These are phyloP conservation scores for Aspergillus incahuasiensis DNA, from an alignment of 495 filamentous ascomycete species.

Conservation along the genomic window DNA sequence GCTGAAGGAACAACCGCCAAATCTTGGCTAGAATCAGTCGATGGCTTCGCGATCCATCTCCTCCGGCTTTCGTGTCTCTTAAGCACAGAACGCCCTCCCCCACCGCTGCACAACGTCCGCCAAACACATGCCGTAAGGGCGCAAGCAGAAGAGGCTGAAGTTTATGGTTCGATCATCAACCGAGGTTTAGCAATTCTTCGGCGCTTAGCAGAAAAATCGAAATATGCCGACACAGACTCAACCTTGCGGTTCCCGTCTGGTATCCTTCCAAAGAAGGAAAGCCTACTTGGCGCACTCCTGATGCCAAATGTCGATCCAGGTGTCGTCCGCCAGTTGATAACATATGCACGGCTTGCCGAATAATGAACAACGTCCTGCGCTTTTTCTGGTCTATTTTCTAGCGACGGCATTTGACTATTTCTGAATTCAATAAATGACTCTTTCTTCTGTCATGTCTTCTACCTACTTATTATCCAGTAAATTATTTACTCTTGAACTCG, in stretches of 20 bases:
- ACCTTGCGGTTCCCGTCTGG: slow-evolving; percentile 51
- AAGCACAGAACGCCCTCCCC: slow-evolving; percentile 52
- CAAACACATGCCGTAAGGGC: slow-evolving; percentile 27
- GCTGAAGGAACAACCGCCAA: slow-evolving; percentile 68
- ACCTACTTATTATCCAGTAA: slow-evolving; percentile 19
- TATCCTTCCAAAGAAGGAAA: slow-evolving; percentile 65
- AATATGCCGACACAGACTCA: slow-evolving; percentile 50
- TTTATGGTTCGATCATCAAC: slow-evolving; percentile 56
- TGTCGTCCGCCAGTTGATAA: slow-evolving; percentile 68
- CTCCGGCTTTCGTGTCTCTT: slow-evolving; percentile 66
- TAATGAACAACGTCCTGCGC: slow-evolving; percentile 15
- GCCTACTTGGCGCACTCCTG: slow-evolving; percentile 61
- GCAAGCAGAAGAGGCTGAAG: slow-evolving; percentile 40
- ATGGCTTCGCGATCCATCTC: slow-evolving; percentile 79
- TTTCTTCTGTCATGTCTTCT: slow-evolving; percentile 29
- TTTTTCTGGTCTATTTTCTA: slow-evolving; percentile 21
- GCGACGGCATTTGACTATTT: slow-evolving; percentile 15
- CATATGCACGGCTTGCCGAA: slow-evolving; percentile 61
- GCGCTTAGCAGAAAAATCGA: slow-evolving; percentile 66
- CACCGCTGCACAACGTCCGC: slow-evolving; percentile 27
- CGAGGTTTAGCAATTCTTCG: slow-evolving; percentile 66
- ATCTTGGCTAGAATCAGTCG: slow-evolving; percentile 77
- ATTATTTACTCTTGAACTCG: slow-evolving; percentile 10
- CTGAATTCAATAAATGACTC: slow-evolving; percentile 22
- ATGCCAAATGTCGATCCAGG: slow-evolving; percentile 55